These are phyloP conservation scores for Psidium guajava DNA, from an alignment of 345 rosid genomes.

Conservation along the genomic window DNA sequence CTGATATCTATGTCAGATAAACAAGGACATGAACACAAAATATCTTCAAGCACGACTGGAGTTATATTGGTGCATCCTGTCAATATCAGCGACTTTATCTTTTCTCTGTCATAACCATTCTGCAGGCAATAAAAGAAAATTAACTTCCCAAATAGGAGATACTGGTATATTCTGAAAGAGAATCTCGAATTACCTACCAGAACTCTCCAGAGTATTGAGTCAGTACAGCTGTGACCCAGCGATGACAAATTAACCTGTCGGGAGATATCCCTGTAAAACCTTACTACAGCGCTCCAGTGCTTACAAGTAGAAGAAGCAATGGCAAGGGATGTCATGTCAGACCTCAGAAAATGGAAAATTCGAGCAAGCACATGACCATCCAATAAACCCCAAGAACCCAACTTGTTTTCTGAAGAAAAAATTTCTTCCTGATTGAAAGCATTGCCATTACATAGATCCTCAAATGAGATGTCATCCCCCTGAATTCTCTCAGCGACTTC, in stretches of 20 bases:
- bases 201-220: slow-evolving; percentile 41
- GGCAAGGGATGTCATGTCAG: slow-evolving; percentile 65
- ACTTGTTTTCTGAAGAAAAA: slow-evolving; percentile 19
- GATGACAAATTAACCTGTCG: slow-evolving; percentile 72
- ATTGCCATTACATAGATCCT: slow-evolving; percentile 61
- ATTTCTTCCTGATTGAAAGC: slow-evolving; percentile 36
- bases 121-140: slow-evolving; percentile 28
- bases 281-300: slow-evolving; percentile 78
- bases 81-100: slow-evolving; percentile 56
- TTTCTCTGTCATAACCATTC: slow-evolving; percentile 71
- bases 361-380: slow-evolving; percentile 70
- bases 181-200: slow-evolving; percentile 38
- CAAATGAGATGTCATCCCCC: slow-evolving; percentile 52
- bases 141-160: slow-evolving; percentile 5
- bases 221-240: slow-evolving; percentile 65
- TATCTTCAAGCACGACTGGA: slow-evolving; percentile 51
- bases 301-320: slow-evolving; percentile 83
- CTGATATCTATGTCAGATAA: slow-evolving; percentile 68
- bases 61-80: slow-evolving; percentile 73
- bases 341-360: slow-evolving; percentile 74
- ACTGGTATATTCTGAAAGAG: neutral
- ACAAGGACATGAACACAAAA: slow-evolving; percentile 47
- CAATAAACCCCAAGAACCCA: slow-evolving; percentile 69
- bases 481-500: slow-evolving; percentile 30
- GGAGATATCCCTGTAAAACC: slow-evolving; percentile 66